Evolutionary conservation across 2,329 filamentous ascomycete genomes (phyloP), one percentile per base, ranked within the genome.

Genomic region (Penicillium sclerotiorum): DNA sequence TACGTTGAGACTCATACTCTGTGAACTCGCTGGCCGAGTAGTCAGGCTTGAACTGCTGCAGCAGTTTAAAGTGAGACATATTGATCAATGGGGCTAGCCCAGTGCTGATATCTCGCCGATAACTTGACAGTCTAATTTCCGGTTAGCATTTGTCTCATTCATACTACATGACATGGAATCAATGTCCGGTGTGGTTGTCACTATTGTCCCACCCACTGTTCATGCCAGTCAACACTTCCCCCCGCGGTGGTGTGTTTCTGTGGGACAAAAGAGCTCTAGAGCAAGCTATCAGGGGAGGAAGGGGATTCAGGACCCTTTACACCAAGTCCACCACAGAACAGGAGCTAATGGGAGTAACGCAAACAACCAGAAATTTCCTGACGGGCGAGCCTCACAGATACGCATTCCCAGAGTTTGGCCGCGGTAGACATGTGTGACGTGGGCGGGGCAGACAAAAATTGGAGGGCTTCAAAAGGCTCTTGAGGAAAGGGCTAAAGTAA

Each of bases 1-100:
- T 99, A 56, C 90, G 82, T 62, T 90, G 85, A 5, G 94, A 99
- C 66, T 95, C 90, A 88, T 99, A 99, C 70, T 96, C 92, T 18
- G 90, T 93, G 71, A 99, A 88, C 47, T 81, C 84, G 56, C 88
- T 88, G 9, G 92, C 89, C 11, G 92, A 90, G 76, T 96, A 99
- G 67, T 96, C 89, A 7, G 89, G 87, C 59, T 88, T 81, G 75
- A 99, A 96, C 65, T 83, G 85, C 67, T 96, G 90, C 41, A 96
- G 79, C 62, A 86, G 88, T 69, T 86, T 89, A 74, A 97, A 97
- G 64, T 86, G 82, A 56, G 81, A 74, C 85, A 88, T 88, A 33
- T 67, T 80, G 64, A 50, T 52, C 47, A 62, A 55, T 48, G 60
- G 59, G 51, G 32, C 32, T 45, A 49, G 51, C 47, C 50, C 55